These are phyloP conservation scores for Ophiocordyceps sinensis DNA, from an alignment of 2,329 filamentous ascomycete genomes.

Conservation along the genomic window DNA sequence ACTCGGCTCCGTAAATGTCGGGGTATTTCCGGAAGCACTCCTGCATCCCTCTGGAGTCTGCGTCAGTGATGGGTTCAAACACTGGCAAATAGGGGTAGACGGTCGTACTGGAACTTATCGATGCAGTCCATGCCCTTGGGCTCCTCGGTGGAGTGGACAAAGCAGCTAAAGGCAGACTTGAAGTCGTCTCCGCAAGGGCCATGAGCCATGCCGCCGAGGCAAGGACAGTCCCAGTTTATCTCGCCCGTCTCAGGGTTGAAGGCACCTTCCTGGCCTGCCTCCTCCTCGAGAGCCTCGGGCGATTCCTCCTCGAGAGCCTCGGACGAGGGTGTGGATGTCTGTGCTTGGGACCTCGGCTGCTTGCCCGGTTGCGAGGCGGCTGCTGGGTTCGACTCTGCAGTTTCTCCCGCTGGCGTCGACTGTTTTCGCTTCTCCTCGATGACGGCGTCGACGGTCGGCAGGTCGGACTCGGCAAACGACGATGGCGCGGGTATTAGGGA, in stretches of 20 bases:
- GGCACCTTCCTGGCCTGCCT: constrained; percentile 75
- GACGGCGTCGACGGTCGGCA: constrained; percentile 52
- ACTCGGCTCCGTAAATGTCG: constrained; percentile 80
- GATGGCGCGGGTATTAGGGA: constrained; percentile 24
- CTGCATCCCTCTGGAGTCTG: constrained; percentile 69
- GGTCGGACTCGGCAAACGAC: constrained; percentile 39
- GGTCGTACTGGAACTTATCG: constrained; percentile 82
- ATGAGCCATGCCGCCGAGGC: constrained; percentile 90
- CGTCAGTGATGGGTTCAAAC: constrained; percentile 10
- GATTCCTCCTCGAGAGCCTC: constrained; percentile 59
- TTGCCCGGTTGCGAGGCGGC: constrained; percentile 7
- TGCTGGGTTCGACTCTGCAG: constrained; percentile 7
- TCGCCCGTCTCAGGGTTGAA: constrained; percentile 98
- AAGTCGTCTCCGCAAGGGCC: constrained; percentile 95
- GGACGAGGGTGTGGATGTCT: constrained; percentile 10
- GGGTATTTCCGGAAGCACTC: constrained; percentile 89
- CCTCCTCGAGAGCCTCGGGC: constrained; percentile 52
- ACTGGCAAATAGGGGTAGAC: background rate
- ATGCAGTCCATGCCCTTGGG: constrained; percentile 97
- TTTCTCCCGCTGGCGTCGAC: constrained; percentile 13
- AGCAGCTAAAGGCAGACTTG: constrained; percentile 92
- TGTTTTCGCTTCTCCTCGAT: constrained; percentile 47
- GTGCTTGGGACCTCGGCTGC: constrained; percentile 12
- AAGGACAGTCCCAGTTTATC: constrained; percentile 99
- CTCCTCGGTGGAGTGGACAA: constrained; percentile 88